Evolutionary conservation across 2,329 filamentous ascomycete genomes (phyloP).

Genomic region (Colletotrichum sp.): DNA sequence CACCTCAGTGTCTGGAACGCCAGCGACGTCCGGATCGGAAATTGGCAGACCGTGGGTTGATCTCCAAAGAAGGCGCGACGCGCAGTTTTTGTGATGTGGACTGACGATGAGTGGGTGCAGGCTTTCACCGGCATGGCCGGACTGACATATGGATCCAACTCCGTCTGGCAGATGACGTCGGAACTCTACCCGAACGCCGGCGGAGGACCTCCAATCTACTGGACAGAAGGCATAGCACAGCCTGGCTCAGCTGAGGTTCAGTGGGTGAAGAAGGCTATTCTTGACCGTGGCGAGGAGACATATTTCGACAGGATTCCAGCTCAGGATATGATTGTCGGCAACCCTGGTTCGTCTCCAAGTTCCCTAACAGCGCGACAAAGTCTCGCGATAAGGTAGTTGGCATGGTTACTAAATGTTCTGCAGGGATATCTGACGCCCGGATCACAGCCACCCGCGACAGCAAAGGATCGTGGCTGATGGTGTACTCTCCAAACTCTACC

Average conservation of each 20-base stretch:
- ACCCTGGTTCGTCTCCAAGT: background rate
- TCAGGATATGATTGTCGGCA: background rate
- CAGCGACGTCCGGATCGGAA: background rate
- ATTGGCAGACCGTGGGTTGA: background rate
- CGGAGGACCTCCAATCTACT: background rate
- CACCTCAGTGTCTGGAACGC: background rate
- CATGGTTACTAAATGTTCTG: background rate
- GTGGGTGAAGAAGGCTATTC: background rate
- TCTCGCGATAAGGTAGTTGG: background rate
- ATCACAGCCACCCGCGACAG: background rate
- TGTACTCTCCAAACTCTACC: background rate
- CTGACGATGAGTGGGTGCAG: background rate
- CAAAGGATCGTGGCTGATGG: background rate
- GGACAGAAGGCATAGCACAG: background rate
- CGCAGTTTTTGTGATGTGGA: background rate
- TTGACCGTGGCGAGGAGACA: background rate
- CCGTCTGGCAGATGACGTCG: background rate
- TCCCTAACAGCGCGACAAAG: background rate
- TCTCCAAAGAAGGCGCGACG: background rate
- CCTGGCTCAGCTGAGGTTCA: background rate
- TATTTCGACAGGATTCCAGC: background rate
- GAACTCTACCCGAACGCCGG: background rate
- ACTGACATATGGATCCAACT: background rate
- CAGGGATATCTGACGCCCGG: background rate
- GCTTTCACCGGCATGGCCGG: background rate